Base-by-base conservation (phyloP, 352 stramenopile genomes). In the Globisporangium iwayamae region DNA sequence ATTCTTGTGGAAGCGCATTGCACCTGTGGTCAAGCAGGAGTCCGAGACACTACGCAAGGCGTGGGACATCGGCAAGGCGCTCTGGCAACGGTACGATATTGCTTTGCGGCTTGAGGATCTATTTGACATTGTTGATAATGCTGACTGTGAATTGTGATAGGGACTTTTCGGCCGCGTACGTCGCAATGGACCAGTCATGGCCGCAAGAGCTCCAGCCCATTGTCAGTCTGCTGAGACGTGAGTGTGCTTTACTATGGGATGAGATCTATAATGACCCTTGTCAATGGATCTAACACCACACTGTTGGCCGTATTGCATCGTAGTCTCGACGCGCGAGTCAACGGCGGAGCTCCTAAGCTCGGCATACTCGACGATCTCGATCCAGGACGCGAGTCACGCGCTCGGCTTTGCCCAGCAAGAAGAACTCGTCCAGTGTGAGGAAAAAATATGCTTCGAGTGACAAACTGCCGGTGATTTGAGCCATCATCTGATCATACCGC, bases 1-100 rank as follows among this genome's bases (percentile, higher is more conserved):
- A 9, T 91, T 91, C 48, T 67, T 91, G 62, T 91, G 83, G 83
- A 90, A 90, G 65, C 83, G 83, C 38, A 85, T 91, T 32, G 56
- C 71, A 1, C 1, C 30, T 2, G 73, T 73, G 30, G 71, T 66
- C 5, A 91, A 90, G 65, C 63, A 80, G 25, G 56, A 43, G 2
- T 79, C 73, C 0, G 70, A 86, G 39, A 60, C 78, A 30, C 69
- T 88, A 1, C 43, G 28, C 1, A 71, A 80, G 3, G 71, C 85
- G 13, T 91, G 82, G 82, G 73, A 76, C 45, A 83, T 91, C 51
- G 80, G 80, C 47, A 91, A 86, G 52, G 76, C 76, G 54, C 60
- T 91, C 0, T 91, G 82, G 82, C 66, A 85, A 47, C 69, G 82
- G 80, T 89, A 46, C 11, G 72, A 57, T 20, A 2, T 43, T 32